A percentile compares a stretch with the other conserved stretches of the same genome.
phyloP scores from a whole-genome alignment of 148 eudicot species.

The Rheum nobile region DNA sequence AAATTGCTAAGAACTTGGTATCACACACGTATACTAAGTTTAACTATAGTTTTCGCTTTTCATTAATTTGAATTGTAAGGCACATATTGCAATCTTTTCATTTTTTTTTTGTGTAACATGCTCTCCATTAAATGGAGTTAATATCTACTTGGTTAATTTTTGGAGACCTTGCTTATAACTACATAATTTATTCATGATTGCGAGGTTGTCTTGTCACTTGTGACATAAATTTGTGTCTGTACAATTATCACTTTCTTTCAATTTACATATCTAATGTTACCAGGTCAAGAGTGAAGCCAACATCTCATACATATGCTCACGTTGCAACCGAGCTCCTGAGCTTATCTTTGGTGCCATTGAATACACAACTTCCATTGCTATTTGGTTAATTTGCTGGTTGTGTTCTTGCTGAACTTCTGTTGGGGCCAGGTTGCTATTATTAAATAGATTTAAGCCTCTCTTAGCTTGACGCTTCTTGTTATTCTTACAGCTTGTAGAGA shows the following conservation, averaged over 20 bases:
- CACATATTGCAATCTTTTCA: not conserved
- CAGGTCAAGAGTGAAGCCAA: slow-evolving; percentile 52
- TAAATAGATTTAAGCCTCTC: not conserved
- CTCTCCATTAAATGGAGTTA: not conserved
- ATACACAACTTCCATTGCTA: slow-evolving; percentile 38
- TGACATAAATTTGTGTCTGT: not conserved
- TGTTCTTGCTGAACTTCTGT: slow-evolving; percentile 50
- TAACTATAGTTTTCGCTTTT: not conserved
- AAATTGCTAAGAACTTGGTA: not conserved
- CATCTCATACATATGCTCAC: slow-evolving; percentile 48
- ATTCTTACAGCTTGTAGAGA: slow-evolving; percentile 44
- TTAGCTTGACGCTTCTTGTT: not conserved
- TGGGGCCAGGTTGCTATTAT: slow-evolving; percentile 34
- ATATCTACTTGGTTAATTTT: not conserved
- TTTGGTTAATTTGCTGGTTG: slow-evolving; percentile 60
- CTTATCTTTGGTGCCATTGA: slow-evolving; percentile 56
- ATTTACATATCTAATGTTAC: not conserved
- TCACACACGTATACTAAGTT: not conserved
- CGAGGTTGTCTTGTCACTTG: not conserved
- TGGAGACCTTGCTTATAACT: not conserved
- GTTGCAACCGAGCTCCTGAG: slow-evolving; percentile 51
- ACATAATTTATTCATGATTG: not conserved
- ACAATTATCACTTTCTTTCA: not conserved
- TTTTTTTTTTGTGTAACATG: not conserved
- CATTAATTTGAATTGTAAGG: not conserved